Evolutionary conservation across 2,329 filamentous ascomycete species (phyloP), one percentile per base, ranked within the genome.

Genomic region (Colletotrichum zoysiae): DNA sequence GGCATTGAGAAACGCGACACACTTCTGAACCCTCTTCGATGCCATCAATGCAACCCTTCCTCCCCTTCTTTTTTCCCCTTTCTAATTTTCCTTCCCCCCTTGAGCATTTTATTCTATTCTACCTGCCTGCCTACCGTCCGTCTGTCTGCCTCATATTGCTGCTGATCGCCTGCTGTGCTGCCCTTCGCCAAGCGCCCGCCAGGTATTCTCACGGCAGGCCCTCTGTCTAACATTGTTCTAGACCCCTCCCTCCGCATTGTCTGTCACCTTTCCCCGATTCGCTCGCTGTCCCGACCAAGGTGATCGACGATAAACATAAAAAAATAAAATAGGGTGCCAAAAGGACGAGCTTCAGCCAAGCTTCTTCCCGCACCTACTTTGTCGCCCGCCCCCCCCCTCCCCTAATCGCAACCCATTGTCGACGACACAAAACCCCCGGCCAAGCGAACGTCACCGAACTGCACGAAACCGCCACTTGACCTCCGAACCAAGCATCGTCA

Each of bases 1-100:
- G 57, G 69, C 69, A 71, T 71, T 64, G 59, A 69, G 69, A 71
- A 71, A 71, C 65, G 59, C 69, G 69, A 71, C 59, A 71, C 65
- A 71, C 65, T 71, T 71, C 68, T 40, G 46, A 71, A 71, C 65
- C 69, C 69, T 71, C 65, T 65, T 69, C 30, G 46, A 59, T 51
- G 35, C 65, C 58, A 64, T 71, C 69, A 71, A 71, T 71, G 69
- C 69, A 61, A 62, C 46, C 59, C n/a, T 62, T 40, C 65, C 23
- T 61, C 56, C 40, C 55, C 48, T 55, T 55, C 40, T 53, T 56
- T 46, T 57, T 61, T 60, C 53, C 20, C 12, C 40, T 51, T 62
- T 65, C 33, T n/a, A 11, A 16, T 46, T 59, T 46, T 5, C 1
- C 7, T 20, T 18, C 20, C 20, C 44, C 20, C 8, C 23, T 40